These are phyloP conservation scores for Stagonosporopsis chrysanthemi DNA, from an alignment of 2,329 filamentous ascomycete genomes.

Conservation along the genomic window DNA sequence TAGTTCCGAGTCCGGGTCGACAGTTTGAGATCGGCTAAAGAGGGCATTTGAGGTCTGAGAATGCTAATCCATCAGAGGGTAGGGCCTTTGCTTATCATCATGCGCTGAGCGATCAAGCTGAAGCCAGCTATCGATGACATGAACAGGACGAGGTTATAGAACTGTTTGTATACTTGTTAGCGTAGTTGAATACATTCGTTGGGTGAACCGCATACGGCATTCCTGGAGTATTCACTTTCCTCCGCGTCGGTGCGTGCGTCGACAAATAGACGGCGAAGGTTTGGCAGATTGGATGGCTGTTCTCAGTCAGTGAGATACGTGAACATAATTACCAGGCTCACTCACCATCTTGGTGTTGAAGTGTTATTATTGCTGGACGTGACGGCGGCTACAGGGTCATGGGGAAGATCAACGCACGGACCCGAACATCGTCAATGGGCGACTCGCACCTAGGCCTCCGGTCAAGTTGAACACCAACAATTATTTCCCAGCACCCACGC, in stretches of 20 bases:
- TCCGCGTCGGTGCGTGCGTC: slow-evolving; percentile 92
- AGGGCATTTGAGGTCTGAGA: no score
- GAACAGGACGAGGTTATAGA: slow-evolving; percentile 96
- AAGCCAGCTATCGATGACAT: slow-evolving; percentile 96
- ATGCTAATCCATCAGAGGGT: neutral
- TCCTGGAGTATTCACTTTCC: slow-evolving; percentile 91
- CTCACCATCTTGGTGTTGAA: slow-evolving; percentile 27
- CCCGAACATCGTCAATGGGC: slow-evolving; percentile 36
- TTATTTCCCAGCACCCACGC: slow-evolving; percentile 17
- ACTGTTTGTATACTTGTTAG: slow-evolving; percentile 61
- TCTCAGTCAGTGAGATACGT: neutral
- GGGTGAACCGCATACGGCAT: slow-evolving; percentile 70
- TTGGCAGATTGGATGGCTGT: slow-evolving; percentile 80
- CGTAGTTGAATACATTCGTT: neutral
- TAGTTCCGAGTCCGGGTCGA: neutral
- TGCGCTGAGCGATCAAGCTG: slow-evolving; percentile 88
- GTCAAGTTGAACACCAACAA: slow-evolving; percentile 23
- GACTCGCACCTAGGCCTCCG: slow-evolving; percentile 32
- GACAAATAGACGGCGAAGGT: slow-evolving; percentile 94
- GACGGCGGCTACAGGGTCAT: neutral
- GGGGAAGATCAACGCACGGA: slow-evolving; percentile 29
- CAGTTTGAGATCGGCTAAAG: no score
- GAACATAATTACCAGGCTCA: neutral
- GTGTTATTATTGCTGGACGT: neutral
- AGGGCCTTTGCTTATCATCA: slow-evolving; percentile 57